phyloP scores from a whole-genome alignment of 1,284 basidiomycete genomes.

The Ustilago cynodontis region DNA sequence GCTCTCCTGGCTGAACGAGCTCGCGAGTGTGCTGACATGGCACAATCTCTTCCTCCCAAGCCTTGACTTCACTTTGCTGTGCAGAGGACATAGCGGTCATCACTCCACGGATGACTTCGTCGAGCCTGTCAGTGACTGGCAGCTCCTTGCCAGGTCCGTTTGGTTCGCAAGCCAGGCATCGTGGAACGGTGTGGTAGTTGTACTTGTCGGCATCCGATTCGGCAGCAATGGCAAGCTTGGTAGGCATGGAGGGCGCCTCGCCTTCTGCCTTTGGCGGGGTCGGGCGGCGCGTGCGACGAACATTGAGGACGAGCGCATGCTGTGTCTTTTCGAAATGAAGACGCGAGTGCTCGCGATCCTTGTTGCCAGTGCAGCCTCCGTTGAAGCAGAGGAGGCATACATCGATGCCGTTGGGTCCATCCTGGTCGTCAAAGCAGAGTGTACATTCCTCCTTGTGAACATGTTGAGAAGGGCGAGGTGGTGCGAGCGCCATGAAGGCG shows the following conservation, averaged over 20 bases:
- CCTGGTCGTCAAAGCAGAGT: conserved; percentile 95
- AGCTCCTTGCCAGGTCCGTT: conserved; percentile 73
- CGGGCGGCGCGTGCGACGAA: conserved; percentile 78
- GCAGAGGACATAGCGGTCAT: conserved; percentile 88
- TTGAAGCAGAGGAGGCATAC: conserved; percentile 95
- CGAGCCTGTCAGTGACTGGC: conserved; percentile 70
- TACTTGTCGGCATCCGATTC: conserved; percentile 90
- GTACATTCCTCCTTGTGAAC: conserved; percentile 90
- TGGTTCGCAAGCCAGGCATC: conserved; percentile 77
- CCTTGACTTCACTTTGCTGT: conserved; percentile 91
- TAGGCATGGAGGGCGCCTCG: conserved; percentile 72
- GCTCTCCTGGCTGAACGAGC: conserved; percentile 74
- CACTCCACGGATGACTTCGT: conserved; percentile 78
- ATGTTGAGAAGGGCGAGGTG: conserved; percentile 57
- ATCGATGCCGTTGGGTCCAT: conserved; percentile 78
- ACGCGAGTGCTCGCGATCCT: conserved; percentile 58
- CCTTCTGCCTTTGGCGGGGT: conserved; percentile 7
- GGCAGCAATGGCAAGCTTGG: conserved; percentile 86
- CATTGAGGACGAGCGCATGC: conserved; percentile 84
- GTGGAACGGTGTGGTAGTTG: conserved; percentile 77
- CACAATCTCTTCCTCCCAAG: conserved; percentile 95
- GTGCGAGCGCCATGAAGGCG: conserved; percentile 46
- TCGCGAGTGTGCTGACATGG: conserved; percentile 88
- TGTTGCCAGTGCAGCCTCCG: conserved; percentile 73
- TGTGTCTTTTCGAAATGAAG: conserved; percentile 72